Percentiles rank a stretch among this genome's conserved stretches.
Evolutionary conservation across 495 filamentous ascomycete genomes (phyloP).

Genomic region (Aeminium ludgeri): DNA sequence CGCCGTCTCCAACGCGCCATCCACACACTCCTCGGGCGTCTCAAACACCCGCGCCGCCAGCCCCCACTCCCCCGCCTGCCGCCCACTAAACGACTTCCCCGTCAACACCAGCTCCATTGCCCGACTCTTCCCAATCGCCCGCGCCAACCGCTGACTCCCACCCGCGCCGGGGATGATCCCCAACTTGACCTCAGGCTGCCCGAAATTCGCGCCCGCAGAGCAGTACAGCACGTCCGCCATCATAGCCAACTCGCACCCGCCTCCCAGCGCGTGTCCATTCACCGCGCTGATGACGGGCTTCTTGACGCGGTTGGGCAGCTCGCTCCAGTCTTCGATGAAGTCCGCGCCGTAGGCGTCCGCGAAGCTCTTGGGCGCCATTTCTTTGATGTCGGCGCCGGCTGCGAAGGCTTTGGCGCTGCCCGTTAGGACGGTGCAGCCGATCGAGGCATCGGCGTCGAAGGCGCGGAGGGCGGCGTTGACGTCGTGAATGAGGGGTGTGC

Average conservation of each 20-base stretch:
- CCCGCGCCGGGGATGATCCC: slow-evolving; percentile 86
- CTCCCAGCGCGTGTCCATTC: slow-evolving; percentile 82
- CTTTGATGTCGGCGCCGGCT: slow-evolving; percentile 96
- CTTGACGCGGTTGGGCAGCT: slow-evolving; percentile 60
- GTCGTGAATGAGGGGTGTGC: slow-evolving; percentile 70
- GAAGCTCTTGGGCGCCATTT: slow-evolving; percentile 88
- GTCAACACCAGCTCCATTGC: slow-evolving; percentile 94
- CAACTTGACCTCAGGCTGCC: slow-evolving; percentile 91
- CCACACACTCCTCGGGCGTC: slow-evolving; percentile 65
- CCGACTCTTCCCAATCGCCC: slow-evolving; percentile 69
- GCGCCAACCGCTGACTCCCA: slow-evolving; percentile 74
- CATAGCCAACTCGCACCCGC: slow-evolving; percentile 92
- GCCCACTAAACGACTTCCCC: slow-evolving; percentile 61
- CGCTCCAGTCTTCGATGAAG: slow-evolving; percentile 89
- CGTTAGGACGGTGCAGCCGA: slow-evolving; percentile 69
- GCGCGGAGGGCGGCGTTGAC: slow-evolving; percentile 65
- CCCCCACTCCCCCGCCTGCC: slow-evolving; percentile 77
- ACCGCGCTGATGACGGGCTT: slow-evolving; percentile 90
- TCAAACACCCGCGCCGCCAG: slow-evolving; percentile 69
- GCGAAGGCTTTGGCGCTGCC: slow-evolving; percentile 81
- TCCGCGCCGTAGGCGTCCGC: slow-evolving; percentile 62
- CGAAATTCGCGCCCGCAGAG: slow-evolving; percentile 65
- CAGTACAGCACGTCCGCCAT: slow-evolving; percentile 95
- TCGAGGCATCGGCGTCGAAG: slow-evolving; percentile 51
- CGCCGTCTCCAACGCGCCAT: slow-evolving; percentile 61